A percentile compares a stretch with the other conserved stretches of the same genome.
phyloP scores from a whole-genome alignment of 2,329 filamentous ascomycete genomes.

The Hymenoscyphus linearis region DNA sequence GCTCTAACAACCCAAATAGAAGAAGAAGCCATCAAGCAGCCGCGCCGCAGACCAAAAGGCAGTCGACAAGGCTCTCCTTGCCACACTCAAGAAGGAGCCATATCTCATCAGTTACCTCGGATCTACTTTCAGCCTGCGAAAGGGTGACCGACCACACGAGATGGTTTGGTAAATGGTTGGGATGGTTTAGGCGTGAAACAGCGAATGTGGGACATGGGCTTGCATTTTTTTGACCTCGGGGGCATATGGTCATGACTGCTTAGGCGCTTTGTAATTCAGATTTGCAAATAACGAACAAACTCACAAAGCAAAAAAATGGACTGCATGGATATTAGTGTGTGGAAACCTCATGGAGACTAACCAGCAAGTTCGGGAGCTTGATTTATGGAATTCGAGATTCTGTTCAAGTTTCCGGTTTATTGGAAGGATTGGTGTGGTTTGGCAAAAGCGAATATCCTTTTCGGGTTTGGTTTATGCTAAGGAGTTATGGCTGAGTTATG shows the following conservation, averaged over 20 bases:
- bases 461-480: neutral
- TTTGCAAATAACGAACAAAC: slow-evolving; percentile 32
- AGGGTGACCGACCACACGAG: slow-evolving; percentile 99
- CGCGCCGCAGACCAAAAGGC: slow-evolving; percentile 97
- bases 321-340: neutral
- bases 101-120: slow-evolving; percentile 90
- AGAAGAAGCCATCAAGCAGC: slow-evolving; percentile 91
- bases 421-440: neutral
- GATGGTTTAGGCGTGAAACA: slow-evolving; percentile 32
- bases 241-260: slow-evolving; percentile 52
- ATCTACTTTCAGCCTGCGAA: slow-evolving; percentile 96
- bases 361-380: neutral
- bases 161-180: slow-evolving; percentile 84
- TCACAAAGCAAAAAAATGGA: slow-evolving; percentile 27
- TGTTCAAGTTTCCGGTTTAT: neutral
- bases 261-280: slow-evolving; percentile 34
- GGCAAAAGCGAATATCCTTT: neutral
- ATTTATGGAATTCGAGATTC: neutral
- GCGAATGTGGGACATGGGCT: slow-evolving; percentile 44
- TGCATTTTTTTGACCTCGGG: slow-evolving; percentile 61
- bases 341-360: neutral
- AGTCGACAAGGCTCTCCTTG: slow-evolving; percentile 91
- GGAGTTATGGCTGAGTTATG: neutral
- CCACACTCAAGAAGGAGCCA: slow-evolving; percentile 97
- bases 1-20: slow-evolving; percentile 51